Evolutionary conservation across 164 flowering plant species (phyloP).

Genomic region (Sextonia rubra): DNA sequence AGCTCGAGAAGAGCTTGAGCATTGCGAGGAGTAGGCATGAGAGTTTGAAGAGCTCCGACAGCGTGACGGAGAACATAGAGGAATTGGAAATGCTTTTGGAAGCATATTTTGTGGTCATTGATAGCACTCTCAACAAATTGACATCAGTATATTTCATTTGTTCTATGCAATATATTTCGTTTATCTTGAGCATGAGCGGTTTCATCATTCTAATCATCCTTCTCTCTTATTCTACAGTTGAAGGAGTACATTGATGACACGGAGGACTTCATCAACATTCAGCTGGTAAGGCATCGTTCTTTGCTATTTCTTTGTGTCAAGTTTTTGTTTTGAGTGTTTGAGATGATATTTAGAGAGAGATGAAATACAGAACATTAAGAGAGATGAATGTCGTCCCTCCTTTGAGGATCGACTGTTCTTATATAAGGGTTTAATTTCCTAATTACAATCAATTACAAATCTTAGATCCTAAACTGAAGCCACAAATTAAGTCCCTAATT

Average conservation of each 20-base stretch:
- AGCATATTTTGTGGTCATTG: conserved; percentile 85
- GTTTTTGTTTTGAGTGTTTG: not conserved
- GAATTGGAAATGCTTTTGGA: conserved; percentile 94
- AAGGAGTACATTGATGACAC: conserved; percentile 33
- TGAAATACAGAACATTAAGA: no score
- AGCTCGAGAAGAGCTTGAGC: conserved; percentile 79
- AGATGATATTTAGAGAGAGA: no score
- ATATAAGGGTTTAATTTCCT: no score
- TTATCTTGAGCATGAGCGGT: not conserved
- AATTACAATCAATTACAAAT: no score
- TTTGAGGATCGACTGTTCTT: no score
- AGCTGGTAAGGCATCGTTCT: conserved; percentile 50
- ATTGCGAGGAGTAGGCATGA: conserved; percentile 79
- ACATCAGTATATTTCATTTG: conserved; percentile 62
- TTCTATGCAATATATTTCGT: not conserved
- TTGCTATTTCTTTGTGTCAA: not conserved
- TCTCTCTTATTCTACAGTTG: conserved; percentile 46
- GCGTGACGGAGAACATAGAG: conserved; percentile 57
- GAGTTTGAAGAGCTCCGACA: conserved; percentile 70
- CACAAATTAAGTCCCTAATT: no score
- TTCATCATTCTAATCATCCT: not conserved
- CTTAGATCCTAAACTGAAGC: no score
- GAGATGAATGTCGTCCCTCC: no score
- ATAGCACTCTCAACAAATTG: conserved; percentile 86
- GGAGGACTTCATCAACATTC: conserved; percentile 60